A percentile compares a stretch with the other conserved stretches of the same genome.
Conservation (phyloP, 805 yeast genomes). For the Suhomyces sp. region DNA sequence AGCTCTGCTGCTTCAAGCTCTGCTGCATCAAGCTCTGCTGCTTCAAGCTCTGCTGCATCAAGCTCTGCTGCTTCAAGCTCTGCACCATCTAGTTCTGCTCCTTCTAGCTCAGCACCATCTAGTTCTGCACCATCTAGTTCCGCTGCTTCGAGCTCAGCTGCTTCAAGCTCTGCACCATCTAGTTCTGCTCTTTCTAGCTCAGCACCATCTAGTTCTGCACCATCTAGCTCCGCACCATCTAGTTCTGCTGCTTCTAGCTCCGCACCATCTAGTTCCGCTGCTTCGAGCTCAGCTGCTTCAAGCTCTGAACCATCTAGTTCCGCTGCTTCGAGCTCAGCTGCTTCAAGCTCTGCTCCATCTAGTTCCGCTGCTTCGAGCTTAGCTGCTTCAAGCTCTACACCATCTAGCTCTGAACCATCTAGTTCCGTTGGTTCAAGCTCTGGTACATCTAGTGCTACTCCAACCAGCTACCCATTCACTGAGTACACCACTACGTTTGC, state of each 20-base stretch:
- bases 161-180: constrained; percentile 14
- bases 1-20: constrained; percentile 16
- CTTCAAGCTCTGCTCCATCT: constrained; percentile 11
- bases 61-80: background rate
- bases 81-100: background rate
- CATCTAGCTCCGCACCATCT: constrained; percentile 10
- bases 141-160: constrained; percentile 1
- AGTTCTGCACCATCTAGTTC: background rate
- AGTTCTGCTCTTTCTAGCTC: constrained; percentile 11
- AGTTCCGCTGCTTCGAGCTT: background rate
- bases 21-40: background rate
- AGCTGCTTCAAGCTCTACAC: background rate
- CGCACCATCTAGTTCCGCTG: background rate
- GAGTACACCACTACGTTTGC: constrained; percentile 17
- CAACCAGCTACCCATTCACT: constrained; percentile 1
- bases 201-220: constrained; percentile 4
- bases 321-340: constrained; percentile 10
- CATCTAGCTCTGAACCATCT: background rate
- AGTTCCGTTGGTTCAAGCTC: background rate
- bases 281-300: constrained; percentile 13
- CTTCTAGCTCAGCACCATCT: background rate
- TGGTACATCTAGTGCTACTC: background rate
- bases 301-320: constrained; percentile 9
- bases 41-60: background rate
- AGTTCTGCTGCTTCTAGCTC: constrained; percentile 1